phyloP scores from a whole-genome alignment of 169 alveolate species.

The Miamiensis avidus region DNA sequence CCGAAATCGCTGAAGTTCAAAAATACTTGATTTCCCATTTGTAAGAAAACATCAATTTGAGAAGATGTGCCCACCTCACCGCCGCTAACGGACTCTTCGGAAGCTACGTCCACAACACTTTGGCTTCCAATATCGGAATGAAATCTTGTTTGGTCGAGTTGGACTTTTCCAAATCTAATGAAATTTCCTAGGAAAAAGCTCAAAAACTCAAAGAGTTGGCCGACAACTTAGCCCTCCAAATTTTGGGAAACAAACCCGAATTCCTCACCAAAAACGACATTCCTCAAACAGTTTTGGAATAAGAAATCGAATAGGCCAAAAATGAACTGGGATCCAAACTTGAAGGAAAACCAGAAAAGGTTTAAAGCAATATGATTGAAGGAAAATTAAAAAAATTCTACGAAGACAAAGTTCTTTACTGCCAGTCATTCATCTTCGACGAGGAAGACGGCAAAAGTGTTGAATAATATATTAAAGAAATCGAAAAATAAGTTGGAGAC shows the following conservation, averaged over 20 bases:
- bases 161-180: background rate
- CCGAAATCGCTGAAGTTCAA: background rate
- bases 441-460: slow-evolving; percentile 1
- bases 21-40: slow-evolving; percentile 15
- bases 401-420: slow-evolving; percentile 21
- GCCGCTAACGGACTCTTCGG: slow-evolving; percentile 1
- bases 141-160: slow-evolving; percentile 15
- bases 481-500: background rate
- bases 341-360: slow-evolving; percentile 15
- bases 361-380: slow-evolving; percentile 18
- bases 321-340: slow-evolving; percentile 8
- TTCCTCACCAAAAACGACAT: background rate
- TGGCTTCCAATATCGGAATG: background rate
- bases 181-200: background rate
- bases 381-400: slow-evolving; percentile 27
- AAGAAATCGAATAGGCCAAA: slow-evolving; percentile 8
- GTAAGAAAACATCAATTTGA: slow-evolving; percentile 26
- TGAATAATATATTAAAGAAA: background rate
- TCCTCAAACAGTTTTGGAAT: slow-evolving; percentile 10
- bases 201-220: background rate
- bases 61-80: background rate
- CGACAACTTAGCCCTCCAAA: slow-evolving; percentile 15
- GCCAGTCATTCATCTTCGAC: background rate
- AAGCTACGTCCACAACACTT: slow-evolving; percentile 11
- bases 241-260: slow-evolving; percentile 25